These are phyloP conservation scores for Withania somnifera DNA, from an alignment of 305 asterid species.

Conservation along the genomic window DNA sequence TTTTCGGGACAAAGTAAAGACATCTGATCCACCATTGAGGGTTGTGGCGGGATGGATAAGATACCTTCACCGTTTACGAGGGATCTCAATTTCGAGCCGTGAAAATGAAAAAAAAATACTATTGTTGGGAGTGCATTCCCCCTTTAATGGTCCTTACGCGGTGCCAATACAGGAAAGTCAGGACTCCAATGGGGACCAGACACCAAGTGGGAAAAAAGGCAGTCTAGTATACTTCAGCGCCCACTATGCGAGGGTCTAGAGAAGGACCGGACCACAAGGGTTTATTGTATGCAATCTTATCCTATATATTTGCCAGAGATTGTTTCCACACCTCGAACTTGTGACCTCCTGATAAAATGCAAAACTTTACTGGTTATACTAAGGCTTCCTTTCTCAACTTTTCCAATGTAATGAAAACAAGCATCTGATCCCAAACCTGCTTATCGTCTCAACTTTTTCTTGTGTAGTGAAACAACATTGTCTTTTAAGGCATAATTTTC, in stretches of 20 bases:
- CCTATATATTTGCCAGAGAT: too few relatives aligned
- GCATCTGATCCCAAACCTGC: conserved; percentile 5
- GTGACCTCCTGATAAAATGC: not conserved
- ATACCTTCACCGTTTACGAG: not conserved
- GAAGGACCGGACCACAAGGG: not conserved
- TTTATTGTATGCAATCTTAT: too few relatives aligned
- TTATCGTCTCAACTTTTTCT: not conserved
- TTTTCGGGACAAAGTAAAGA: conserved; percentile 7
- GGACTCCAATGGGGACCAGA: not conserved
- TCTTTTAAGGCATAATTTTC: not conserved
- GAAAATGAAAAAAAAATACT: not conserved
- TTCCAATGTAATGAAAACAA: not conserved
- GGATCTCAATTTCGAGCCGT: not conserved
- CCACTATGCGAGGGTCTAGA: not conserved
- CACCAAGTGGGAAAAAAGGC: not conserved
- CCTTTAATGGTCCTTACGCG: not conserved
- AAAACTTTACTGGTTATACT: not conserved
- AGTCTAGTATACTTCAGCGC: not conserved
- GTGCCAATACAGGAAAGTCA: not conserved
- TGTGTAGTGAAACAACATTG: not conserved
- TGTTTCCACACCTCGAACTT: not conserved
- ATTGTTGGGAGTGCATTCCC: not conserved
- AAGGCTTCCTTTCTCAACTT: not conserved
- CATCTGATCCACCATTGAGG: conserved; percentile 1
- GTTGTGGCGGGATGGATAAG: not conserved